These are phyloP conservation scores for Cytospora schulzeri DNA, from an alignment of 2,329 filamentous ascomycete genomes.

Conservation along the genomic window DNA sequence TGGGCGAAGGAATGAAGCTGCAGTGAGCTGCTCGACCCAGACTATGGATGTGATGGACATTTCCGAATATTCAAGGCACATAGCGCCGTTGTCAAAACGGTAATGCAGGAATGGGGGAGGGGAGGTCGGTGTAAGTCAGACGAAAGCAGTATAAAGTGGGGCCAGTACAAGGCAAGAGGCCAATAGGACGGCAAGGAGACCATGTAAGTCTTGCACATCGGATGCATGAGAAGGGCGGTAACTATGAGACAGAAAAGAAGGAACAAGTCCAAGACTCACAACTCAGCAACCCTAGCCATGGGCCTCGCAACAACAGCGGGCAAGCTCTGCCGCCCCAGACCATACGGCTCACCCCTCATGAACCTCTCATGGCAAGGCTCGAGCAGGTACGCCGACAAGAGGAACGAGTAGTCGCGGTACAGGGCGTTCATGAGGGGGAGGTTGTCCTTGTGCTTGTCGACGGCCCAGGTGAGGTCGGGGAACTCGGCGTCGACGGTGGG, in stretches of 20 bases:
- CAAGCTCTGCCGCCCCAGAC: slow-evolving; percentile 72
- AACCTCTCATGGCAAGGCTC: slow-evolving; percentile 85
- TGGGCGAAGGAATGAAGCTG: not conserved
- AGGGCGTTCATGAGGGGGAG: slow-evolving; percentile 80
- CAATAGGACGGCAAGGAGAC: slow-evolving; percentile 6
- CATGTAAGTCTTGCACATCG: slow-evolving; percentile 10
- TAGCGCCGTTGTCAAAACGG: slow-evolving; percentile 7
- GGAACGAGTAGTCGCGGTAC: slow-evolving; percentile 89
- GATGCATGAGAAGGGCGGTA: not conserved
- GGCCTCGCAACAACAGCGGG: slow-evolving; percentile 77
- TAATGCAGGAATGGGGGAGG: not conserved
- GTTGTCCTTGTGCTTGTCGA: slow-evolving; percentile 74
- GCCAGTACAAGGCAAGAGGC: not conserved
- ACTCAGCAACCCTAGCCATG: slow-evolving; percentile 78
- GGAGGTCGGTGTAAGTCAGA: slow-evolving; percentile 6
- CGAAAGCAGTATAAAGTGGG: slow-evolving; percentile 11
- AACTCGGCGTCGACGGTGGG: slow-evolving; percentile 73
- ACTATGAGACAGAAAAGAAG: not conserved
- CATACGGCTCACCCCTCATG: slow-evolving; percentile 73
- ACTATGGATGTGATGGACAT: not conserved
- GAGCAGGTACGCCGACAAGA: slow-evolving; percentile 85
- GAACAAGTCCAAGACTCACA: slow-evolving; percentile 64
- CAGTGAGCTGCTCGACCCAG: not conserved
- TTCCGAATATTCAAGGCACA: not conserved
- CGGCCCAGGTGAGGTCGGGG: slow-evolving; percentile 71